Conservation (phyloP, 2,329 filamentous ascomycete species). For the Biscogniauxia marginata region DNA sequence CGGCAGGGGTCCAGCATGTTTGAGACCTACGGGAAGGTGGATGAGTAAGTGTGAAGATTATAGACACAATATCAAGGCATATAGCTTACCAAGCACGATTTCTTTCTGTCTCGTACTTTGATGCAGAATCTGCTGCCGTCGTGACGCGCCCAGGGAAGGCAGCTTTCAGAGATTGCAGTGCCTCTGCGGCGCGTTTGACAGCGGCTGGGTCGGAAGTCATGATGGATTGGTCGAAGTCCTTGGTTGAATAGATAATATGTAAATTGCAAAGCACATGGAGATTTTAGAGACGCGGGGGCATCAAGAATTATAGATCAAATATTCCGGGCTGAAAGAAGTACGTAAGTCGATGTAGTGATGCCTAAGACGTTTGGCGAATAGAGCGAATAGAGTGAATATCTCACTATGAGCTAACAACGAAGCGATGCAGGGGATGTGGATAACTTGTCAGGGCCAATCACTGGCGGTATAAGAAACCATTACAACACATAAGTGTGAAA, state of each 20-base stretch:
- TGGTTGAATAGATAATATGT: not conserved
- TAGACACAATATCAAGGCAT: not conserved
- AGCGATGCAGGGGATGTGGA: not conserved
- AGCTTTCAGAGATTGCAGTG: not conserved
- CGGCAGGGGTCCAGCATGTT: slow-evolving; percentile 8
- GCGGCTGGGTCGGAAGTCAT: not conserved
- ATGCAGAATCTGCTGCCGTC: not conserved
- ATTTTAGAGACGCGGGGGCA: not conserved
- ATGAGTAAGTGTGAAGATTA: not conserved
- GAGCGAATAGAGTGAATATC: not conserved
- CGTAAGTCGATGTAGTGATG: not conserved
- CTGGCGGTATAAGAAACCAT: not conserved
- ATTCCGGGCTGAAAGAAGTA: not conserved
- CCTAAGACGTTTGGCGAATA: not conserved
- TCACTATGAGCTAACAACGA: not conserved
- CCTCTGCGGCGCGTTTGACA: not conserved
- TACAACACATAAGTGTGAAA: not conserved
- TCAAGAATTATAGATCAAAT: not conserved
- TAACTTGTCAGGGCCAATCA: not conserved
- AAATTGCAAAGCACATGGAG: not conserved
- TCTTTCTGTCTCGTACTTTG: not conserved
- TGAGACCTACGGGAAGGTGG: not conserved
- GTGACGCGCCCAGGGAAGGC: not conserved
- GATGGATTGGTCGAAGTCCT: not conserved
- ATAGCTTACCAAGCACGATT: not conserved